Evolutionary conservation across 2,329 filamentous ascomycete species (phyloP).

Genomic region (Trichoderma sp.): DNA sequence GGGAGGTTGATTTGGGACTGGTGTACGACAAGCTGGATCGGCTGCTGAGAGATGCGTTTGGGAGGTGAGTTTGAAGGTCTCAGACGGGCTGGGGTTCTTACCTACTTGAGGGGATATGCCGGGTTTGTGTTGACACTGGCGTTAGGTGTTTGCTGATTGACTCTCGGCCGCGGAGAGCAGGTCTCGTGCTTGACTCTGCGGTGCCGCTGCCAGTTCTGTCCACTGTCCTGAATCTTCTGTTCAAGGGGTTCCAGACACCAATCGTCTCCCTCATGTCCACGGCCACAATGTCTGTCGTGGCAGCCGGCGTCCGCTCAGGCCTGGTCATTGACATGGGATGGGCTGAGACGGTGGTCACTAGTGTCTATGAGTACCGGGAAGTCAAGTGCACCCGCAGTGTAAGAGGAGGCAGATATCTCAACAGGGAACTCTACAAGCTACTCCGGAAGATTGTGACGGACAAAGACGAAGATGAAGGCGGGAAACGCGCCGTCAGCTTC

Average conservation of each 20-base stretch:
- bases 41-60: conserved; percentile 77
- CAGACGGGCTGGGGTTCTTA: too few species aligned
- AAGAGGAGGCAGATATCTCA: conserved; percentile 72
- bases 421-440: conserved; percentile 68
- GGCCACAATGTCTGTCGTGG: conserved; percentile 72
- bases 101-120: not conserved
- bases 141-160: conserved; percentile 67
- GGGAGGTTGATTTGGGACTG: conserved; percentile 72
- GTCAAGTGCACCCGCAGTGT: conserved; percentile 70
- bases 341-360: conserved; percentile 84
- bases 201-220: conserved; percentile 79
- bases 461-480: conserved; percentile 38
- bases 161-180: conserved; percentile 72
- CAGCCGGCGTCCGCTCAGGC: conserved; percentile 82
- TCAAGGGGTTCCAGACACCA: conserved; percentile 77
- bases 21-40: conserved; percentile 87
- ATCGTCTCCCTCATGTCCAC: conserved; percentile 79
- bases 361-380: conserved; percentile 88
- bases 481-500: conserved; percentile 59
- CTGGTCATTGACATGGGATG: conserved; percentile 90
- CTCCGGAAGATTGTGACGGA: conserved; percentile 46
- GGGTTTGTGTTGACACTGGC: not conserved
- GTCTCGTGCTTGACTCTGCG: conserved; percentile 74
- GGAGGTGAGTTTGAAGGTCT: conserved; percentile 58
- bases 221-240: conserved; percentile 73